Evolutionary conservation across 192 early-diverging fungal genomes (phyloP).

Genomic region (Coemansia sp.): DNA sequence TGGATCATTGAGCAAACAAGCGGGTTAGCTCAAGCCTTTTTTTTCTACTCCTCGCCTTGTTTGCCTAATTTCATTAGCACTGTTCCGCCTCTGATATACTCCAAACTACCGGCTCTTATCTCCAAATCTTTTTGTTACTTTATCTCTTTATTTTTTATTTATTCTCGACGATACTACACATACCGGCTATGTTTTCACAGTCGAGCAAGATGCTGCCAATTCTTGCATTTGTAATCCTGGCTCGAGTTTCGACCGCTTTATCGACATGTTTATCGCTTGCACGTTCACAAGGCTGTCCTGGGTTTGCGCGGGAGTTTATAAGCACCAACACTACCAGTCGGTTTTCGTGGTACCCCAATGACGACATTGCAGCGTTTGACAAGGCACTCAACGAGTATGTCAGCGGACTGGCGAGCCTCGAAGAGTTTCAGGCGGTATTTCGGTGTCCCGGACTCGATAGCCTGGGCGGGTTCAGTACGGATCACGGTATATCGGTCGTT

Average conservation of each 20-base stretch:
- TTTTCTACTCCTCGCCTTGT: conserved; percentile 1
- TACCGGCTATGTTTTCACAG: conserved; percentile 7
- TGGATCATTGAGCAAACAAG: not conserved
- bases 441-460: conserved; percentile 51
- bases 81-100: not conserved
- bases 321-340: conserved; percentile 51
- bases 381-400: conserved; percentile 54
- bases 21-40: not conserved
- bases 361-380: conserved; percentile 51
- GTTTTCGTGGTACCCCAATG: conserved; percentile 52
- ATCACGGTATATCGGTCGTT: conserved; percentile 47
- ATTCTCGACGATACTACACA: conserved; percentile 5
- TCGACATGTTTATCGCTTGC: conserved; percentile 40
- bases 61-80: conserved; percentile 11
- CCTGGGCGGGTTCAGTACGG: conserved; percentile 46
- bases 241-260: not conserved
- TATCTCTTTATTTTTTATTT: not conserved
- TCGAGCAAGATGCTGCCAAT: conserved; percentile 17
- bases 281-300: conserved; percentile 52
- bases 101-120: not conserved
- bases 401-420: conserved; percentile 39
- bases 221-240: conserved; percentile 16
- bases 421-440: conserved; percentile 56
- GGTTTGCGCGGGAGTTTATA: conserved; percentile 44
- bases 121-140: not conserved